These are phyloP conservation scores for Epichloe uncinata DNA, from an alignment of 2,329 filamentous ascomycete species.

Conservation along the genomic window DNA sequence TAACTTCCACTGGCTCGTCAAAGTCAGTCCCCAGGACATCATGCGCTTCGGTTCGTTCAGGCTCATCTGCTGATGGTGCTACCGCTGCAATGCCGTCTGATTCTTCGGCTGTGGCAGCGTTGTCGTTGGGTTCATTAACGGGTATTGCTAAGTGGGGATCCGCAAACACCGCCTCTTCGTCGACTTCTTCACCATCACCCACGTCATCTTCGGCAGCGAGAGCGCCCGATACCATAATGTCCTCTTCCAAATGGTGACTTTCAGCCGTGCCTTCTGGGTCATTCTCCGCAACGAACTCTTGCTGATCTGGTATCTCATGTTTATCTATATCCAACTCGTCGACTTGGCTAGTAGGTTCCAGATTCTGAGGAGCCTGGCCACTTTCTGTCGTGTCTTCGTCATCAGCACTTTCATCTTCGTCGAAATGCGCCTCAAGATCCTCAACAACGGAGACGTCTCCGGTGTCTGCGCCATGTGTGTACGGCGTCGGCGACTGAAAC, in stretches of 20 bases:
- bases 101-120: neutral
- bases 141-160: neutral
- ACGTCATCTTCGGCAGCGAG: constrained; percentile 10
- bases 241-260: neutral
- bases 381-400: constrained; percentile 7
- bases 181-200: constrained; percentile 9
- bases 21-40: constrained; percentile 2
- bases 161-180: constrained; percentile 9
- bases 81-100: neutral
- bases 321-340: neutral
- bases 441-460: constrained; percentile 1
- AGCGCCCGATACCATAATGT: constrained; percentile 1
- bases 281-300: neutral
- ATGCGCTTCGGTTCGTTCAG: neutral
- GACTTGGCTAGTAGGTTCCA: neutral
- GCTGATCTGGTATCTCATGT: neutral
- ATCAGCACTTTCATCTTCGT: constrained; percentile 13
- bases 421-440: constrained; percentile 5
- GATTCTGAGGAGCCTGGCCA: constrained; percentile 11
- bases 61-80: neutral
- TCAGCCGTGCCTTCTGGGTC: neutral
- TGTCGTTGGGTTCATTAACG: neutral
- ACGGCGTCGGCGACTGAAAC: constrained; percentile 17
- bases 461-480: neutral
- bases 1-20: neutral